phyloP scores from a whole-genome alignment of 352 stramenopile species.

The Phytophthora cactorum region DNA sequence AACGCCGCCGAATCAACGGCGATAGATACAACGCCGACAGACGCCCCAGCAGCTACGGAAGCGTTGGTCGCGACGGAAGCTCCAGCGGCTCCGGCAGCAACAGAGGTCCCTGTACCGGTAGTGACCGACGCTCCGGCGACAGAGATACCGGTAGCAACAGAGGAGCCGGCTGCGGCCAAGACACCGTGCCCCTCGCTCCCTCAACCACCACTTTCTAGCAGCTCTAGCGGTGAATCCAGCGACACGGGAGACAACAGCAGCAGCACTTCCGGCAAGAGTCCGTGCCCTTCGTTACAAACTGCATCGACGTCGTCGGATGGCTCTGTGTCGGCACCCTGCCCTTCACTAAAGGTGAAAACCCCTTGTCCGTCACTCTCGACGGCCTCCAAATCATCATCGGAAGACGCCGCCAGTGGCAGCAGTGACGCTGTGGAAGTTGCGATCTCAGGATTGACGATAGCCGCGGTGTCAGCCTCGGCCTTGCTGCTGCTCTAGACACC shows the following conservation, averaged over 20 bases:
- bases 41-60: neutral
- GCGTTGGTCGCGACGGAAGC: conserved; percentile 11
- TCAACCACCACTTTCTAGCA: conserved; percentile 32
- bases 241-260: conserved; percentile 8
- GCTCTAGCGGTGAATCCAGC: conserved; percentile 19
- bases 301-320: conserved; percentile 37
- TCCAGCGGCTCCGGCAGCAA: conserved; percentile 4
- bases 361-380: conserved; percentile 32
- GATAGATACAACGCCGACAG: neutral
- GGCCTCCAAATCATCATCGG: conserved; percentile 30
- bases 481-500: conserved; percentile 35
- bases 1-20: neutral
- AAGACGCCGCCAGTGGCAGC: conserved; percentile 24
- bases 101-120: neutral
- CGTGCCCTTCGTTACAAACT: conserved; percentile 38
- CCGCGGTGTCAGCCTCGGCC: conserved; percentile 15
- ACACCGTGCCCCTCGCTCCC: conserved; percentile 40
- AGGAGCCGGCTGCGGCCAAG: conserved; percentile 9
- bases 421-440: conserved; percentile 6
- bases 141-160: conserved; percentile 13
- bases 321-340: conserved; percentile 22
- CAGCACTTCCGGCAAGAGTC: conserved; percentile 25
- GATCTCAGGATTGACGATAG: conserved; percentile 16
- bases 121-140: conserved; percentile 9
- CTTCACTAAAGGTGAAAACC: conserved; percentile 24